Evolutionary conservation across 1,284 basidiomycete genomes (phyloP).

Genomic region (Blastosporella zonata): DNA sequence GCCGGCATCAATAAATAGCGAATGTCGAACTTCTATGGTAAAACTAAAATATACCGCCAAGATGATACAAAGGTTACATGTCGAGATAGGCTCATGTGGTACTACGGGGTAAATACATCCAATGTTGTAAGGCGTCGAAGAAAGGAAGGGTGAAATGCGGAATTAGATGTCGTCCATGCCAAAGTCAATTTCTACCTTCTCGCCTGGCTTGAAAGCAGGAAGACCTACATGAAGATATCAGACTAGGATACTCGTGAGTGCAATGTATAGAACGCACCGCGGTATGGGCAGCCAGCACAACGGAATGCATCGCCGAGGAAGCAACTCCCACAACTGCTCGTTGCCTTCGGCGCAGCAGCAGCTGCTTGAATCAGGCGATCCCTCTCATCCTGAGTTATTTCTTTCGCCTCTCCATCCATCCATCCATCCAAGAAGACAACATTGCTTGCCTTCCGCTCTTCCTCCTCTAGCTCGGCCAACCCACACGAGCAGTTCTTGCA

Average conservation of each 20-base stretch:
- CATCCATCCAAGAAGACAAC: conserved; percentile 68
- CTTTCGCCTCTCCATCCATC: conserved; percentile 52
- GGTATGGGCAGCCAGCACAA: conserved; percentile 93
- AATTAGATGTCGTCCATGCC: conserved; percentile 81
- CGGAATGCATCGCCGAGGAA: conserved; percentile 98
- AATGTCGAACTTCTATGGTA: not conserved
- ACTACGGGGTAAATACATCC: conserved; percentile 7
- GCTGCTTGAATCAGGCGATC: conserved; percentile 63
- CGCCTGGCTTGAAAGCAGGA: conserved; percentile 97
- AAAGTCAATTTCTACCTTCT: conserved; percentile 90
- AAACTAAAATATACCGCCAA: not conserved
- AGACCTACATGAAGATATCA: conserved; percentile 58
- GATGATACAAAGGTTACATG: not conserved
- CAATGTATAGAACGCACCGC: conserved; percentile 59
- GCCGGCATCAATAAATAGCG: not conserved
- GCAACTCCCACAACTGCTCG: conserved; percentile 96
- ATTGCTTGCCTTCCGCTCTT: conserved; percentile 61
- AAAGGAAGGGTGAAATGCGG: not conserved
- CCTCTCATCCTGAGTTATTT: conserved; percentile 64
- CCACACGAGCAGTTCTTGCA: conserved; percentile 96
- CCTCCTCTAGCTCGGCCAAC: conserved; percentile 86
- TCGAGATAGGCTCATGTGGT: not conserved
- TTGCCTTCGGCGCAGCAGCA: conserved; percentile 75
- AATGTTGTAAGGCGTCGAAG: not conserved
- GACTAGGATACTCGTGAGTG: conserved; percentile 14